These are phyloP conservation scores for Nymphaea colorata DNA, from an alignment of 164 flowering plant genomes.

Conservation along the genomic window DNA sequence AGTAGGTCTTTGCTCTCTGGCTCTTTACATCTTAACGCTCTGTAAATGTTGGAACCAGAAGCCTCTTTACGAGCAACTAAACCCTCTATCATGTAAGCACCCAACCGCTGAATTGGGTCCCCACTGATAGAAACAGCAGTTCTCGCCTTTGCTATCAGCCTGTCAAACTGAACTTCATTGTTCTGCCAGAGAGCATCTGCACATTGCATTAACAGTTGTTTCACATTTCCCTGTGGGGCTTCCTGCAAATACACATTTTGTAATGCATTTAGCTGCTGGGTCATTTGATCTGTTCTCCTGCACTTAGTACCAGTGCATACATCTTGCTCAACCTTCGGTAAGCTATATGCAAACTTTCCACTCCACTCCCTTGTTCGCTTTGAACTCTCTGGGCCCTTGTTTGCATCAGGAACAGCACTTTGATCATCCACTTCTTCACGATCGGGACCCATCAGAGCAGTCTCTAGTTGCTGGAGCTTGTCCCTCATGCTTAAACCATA, in stretches of 20 bases:
- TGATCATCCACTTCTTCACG: constrained; percentile 24
- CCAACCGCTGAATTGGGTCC: constrained; percentile 29
- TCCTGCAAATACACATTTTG: constrained; percentile 14
- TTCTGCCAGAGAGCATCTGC: constrained; percentile 18
- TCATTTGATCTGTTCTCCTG: not conserved
- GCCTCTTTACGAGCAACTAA: constrained; percentile 26
- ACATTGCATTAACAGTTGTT: constrained; percentile 16
- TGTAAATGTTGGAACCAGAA: constrained; percentile 27
- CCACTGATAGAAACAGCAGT: constrained; percentile 19
- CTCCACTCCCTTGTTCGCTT: constrained; percentile 26
- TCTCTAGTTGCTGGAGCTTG: constrained; percentile 50
- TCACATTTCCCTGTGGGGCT: constrained; percentile 18
- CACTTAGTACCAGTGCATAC: not conserved
- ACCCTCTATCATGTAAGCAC: constrained; percentile 36
- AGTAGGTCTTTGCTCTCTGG: constrained; percentile 41
- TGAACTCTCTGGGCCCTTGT: constrained; percentile 14
- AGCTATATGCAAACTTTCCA: constrained; percentile 9
- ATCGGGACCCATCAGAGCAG: constrained; percentile 60
- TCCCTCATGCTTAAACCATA: constrained; percentile 24
- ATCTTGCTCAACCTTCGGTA: not conserved
- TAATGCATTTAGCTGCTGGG: not conserved
- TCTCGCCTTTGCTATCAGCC: constrained; percentile 7
- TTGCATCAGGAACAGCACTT: constrained; percentile 18
- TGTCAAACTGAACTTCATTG: constrained; percentile 6
- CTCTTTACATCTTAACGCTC: constrained; percentile 33